Evolutionary conservation across 176 grass and related monocot species (phyloP).

Genomic region (Phyllostachys edulis): DNA sequence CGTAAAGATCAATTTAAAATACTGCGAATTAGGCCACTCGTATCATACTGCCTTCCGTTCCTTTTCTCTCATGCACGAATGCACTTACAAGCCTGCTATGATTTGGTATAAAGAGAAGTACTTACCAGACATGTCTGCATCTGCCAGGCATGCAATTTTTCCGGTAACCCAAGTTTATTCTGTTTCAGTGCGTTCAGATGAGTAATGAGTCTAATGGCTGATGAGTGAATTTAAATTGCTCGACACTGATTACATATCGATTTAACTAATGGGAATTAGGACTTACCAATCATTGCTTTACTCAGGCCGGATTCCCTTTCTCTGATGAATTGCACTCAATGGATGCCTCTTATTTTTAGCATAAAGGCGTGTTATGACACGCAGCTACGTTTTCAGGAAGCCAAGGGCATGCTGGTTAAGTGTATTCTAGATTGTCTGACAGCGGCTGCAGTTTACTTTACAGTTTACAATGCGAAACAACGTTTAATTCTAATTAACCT

Average conservation of each 20-base stretch:
- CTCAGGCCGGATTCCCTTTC: neutral
- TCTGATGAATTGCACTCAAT: neutral
- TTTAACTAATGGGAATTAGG: neutral
- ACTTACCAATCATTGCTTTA: slow-evolving; percentile 34
- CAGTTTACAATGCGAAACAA: neutral
- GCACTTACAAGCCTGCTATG: slow-evolving; percentile 8
- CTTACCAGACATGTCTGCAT: slow-evolving; percentile 14
- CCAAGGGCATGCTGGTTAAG: slow-evolving; percentile 20
- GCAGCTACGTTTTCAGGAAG: slow-evolving; percentile 2
- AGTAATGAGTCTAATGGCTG: neutral
- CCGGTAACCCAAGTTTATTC: slow-evolving; percentile 9
- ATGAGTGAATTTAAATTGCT: neutral
- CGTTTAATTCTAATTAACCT: neutral
- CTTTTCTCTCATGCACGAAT: neutral
- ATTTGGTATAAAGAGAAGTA: slow-evolving; percentile 8
- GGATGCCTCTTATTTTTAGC: slow-evolving; percentile 10
- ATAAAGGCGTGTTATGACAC: slow-evolving; percentile 3
- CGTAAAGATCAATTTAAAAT: slow-evolving; percentile 21
- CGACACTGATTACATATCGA: slow-evolving; percentile 29
- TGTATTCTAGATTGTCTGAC: slow-evolving; percentile 36
- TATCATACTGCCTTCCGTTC: neutral
- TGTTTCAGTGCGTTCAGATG: slow-evolving; percentile 35
- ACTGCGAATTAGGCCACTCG: slow-evolving; percentile 26
- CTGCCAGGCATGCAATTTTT: slow-evolving; percentile 1
- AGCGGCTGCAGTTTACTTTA: neutral